phyloP scores from a whole-genome alignment of 2,329 filamentous ascomycete genomes.

The Beauveria sp. region DNA sequence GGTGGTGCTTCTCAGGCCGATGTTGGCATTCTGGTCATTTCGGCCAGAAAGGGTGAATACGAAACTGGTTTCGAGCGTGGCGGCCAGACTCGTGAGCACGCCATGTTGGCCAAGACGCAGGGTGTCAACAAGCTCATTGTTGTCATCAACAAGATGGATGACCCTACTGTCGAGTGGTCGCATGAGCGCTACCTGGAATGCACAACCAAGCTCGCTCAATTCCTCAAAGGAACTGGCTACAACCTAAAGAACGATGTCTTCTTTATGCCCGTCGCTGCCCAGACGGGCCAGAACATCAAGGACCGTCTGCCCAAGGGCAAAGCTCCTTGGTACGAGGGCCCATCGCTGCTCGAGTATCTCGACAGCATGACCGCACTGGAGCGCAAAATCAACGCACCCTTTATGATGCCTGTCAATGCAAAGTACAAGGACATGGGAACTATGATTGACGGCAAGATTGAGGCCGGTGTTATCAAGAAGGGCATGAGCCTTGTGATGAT shows the following conservation, averaged over 20 bases:
- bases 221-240: constrained; percentile 88
- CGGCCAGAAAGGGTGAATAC: constrained; percentile 94
- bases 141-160: constrained; percentile 99
- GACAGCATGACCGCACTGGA: constrained; percentile 88
- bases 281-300: constrained; percentile 81
- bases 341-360: constrained; percentile 90
- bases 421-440: constrained; percentile 98
- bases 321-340: constrained; percentile 78
- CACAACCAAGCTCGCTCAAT: constrained; percentile 75
- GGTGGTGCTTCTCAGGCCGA: constrained; percentile 89
- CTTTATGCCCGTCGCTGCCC: constrained; percentile 95
- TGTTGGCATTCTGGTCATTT: constrained; percentile 92
- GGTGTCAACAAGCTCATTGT: constrained; percentile 95
- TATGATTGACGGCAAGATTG: constrained; percentile 95
- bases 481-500: constrained; percentile 82
- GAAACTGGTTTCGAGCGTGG: constrained; percentile 97
- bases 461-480: constrained; percentile 91
- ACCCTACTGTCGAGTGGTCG: constrained; percentile 92
- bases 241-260: constrained; percentile 87
- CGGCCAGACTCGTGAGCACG: constrained; percentile 94
- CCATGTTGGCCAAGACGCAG: constrained; percentile 95
- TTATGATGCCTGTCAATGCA: constrained; percentile 97
- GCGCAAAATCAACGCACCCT: constrained; percentile 92
- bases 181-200: constrained; percentile 91
- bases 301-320: constrained; percentile 70